phyloP scores from a whole-genome alignment of 179 eudicot genomes.

The Beta corolliflora region DNA sequence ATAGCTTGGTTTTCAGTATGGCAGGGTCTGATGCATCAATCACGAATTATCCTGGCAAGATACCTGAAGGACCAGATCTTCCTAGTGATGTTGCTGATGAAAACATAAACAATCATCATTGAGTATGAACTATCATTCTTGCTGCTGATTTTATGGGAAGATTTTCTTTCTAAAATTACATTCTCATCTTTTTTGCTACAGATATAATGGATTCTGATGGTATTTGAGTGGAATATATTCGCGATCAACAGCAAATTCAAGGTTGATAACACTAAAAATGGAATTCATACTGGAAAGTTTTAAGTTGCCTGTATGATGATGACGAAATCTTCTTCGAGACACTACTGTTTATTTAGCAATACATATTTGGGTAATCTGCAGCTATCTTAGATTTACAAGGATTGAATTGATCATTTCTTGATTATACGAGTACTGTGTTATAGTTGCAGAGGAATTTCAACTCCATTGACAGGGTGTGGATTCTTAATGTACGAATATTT shows the following conservation, averaged over 20 bases:
- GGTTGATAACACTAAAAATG: neutral
- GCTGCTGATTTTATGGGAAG: neutral
- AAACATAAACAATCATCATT: conserved; percentile 19
- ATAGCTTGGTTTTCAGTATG: conserved; percentile 49
- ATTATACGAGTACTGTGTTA: neutral
- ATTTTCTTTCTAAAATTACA: neutral
- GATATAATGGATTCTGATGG: neutral
- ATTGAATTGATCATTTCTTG: neutral
- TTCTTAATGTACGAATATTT: neutral
- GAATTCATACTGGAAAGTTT: neutral
- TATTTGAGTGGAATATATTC: neutral
- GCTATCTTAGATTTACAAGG: neutral
- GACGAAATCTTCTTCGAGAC: conserved; percentile 27
- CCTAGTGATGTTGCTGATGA: conserved; percentile 55
- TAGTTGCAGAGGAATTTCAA: neutral
- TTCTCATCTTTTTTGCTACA: neutral
- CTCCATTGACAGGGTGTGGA: neutral
- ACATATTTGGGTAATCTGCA: neutral
- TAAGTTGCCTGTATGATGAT: conserved; percentile 16
- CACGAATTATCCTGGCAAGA: conserved; percentile 73
- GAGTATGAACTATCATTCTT: neutral
- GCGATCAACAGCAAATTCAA: neutral
- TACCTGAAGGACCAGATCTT: conserved; percentile 63
- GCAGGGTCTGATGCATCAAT: conserved; percentile 49
- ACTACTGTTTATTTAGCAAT: neutral